Percentiles rank a stretch among this genome's conserved stretches.
Evolutionary conservation across 345 rosid species (phyloP).

Genomic region (Linum lewisii): DNA sequence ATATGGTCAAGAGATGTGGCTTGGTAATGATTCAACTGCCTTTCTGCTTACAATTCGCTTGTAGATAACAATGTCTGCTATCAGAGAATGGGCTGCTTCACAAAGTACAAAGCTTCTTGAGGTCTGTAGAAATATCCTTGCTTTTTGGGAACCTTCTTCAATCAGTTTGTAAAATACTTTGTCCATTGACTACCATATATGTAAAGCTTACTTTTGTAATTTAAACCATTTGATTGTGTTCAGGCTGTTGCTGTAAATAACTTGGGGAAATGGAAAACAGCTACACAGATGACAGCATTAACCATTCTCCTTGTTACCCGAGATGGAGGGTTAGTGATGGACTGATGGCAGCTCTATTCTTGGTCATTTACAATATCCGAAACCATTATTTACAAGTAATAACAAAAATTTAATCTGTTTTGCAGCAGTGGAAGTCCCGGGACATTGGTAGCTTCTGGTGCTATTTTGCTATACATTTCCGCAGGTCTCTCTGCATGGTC

Average conservation of each 20-base stretch:
- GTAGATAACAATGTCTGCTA: slow-evolving; percentile 99
- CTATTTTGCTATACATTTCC: slow-evolving; percentile 73
- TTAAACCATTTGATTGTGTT: not conserved
- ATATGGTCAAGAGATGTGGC: too few species aligned
- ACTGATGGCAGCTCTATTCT: not conserved
- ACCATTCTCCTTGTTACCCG: slow-evolving; percentile 80
- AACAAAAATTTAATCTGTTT: not conserved
- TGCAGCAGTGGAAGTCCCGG: slow-evolving; percentile 53
- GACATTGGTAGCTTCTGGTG: slow-evolving; percentile 52
- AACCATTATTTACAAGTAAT: not conserved
- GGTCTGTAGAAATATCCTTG: slow-evolving; percentile 32
- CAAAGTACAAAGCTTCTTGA: slow-evolving; percentile 67
- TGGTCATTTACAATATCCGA: not conserved
- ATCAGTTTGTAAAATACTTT: too few species aligned
- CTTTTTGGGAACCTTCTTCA: not conserved
- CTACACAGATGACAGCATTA: slow-evolving; percentile 87
- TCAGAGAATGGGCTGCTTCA: slow-evolving; percentile 99
- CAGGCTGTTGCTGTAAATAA: slow-evolving; percentile 99
- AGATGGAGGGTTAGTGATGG: slow-evolving; percentile 53
- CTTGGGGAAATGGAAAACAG: slow-evolving; percentile 99
- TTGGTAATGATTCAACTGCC: slow-evolving; percentile 8
- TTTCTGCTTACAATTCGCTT: slow-evolving; percentile 14
- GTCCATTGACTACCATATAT: too few species aligned
- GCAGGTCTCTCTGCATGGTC: slow-evolving; percentile 95
- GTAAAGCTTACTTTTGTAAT: too few species aligned